These are phyloP conservation scores for Colletotrichum cuscutae DNA, from an alignment of 2,329 filamentous ascomycete genomes.

Conservation along the genomic window DNA sequence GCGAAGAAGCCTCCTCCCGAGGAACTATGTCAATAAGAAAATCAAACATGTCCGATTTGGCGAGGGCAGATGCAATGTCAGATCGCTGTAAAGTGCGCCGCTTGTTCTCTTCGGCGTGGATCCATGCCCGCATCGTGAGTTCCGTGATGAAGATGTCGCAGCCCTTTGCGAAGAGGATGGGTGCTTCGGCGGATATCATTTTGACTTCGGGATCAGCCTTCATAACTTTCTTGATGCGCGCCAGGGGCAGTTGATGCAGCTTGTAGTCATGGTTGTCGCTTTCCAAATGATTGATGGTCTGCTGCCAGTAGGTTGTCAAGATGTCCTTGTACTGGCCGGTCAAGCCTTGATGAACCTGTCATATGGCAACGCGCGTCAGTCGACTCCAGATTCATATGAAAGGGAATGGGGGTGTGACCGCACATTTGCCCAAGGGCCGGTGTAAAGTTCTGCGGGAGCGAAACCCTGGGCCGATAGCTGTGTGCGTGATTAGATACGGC, in stretches of 20 bases:
- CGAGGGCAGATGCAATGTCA: constrained; percentile 94
- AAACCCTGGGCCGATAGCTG: constrained; percentile 89
- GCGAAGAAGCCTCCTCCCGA: constrained; percentile 88
- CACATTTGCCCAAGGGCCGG: constrained; percentile 95
- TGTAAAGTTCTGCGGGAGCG: constrained; percentile 93
- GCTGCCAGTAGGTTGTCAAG: constrained; percentile 98
- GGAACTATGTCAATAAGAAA: constrained; percentile 99
- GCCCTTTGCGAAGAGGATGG: constrained; percentile 97
- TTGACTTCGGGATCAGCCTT: constrained; percentile 99
- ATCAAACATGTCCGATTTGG: constrained; percentile 99
- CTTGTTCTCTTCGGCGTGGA: constrained; percentile 99
- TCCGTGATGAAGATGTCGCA: constrained; percentile 99
- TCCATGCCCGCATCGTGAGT: constrained; percentile 99
- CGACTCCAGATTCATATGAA: not conserved
- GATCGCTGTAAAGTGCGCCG: constrained; percentile 92
- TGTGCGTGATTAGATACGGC: constrained; percentile 1
- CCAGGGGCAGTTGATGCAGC: constrained; percentile 93
- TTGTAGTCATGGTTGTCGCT: constrained; percentile 98
- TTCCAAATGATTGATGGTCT: constrained; percentile 95
- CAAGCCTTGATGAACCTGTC: constrained; percentile 93
- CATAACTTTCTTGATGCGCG: constrained; percentile 99
- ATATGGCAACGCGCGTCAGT: constrained; percentile 3
- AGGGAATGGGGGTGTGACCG: constrained; percentile 42
- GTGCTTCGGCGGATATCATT: constrained; percentile 99
- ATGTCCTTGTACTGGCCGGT: constrained; percentile 95